Evolutionary conservation across 345 rosid species (phyloP).

Genomic region (Citrus hindsii): DNA sequence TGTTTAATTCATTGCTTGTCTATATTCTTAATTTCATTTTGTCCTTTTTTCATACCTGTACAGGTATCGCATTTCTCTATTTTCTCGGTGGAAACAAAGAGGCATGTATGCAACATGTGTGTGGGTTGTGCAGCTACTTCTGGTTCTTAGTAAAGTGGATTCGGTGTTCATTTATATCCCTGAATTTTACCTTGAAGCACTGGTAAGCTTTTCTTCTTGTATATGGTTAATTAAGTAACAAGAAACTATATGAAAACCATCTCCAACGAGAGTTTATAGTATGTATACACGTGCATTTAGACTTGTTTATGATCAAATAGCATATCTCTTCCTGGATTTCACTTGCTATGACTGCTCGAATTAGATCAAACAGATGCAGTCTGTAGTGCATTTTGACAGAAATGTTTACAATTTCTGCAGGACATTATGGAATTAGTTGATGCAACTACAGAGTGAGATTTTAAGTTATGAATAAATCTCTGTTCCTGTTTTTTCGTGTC

Average conservation of each 20-base stretch:
- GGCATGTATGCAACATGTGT: constrained; percentile 97
- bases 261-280: neutral
- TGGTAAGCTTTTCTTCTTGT: constrained; percentile 47
- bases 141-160: constrained; percentile 87
- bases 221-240: neutral
- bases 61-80: constrained; percentile 88
- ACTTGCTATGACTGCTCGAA: neutral
- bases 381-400: neutral
- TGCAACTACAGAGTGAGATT: neutral
- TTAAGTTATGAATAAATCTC: neutral
- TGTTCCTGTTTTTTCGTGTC: neutral
- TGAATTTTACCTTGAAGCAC: constrained; percentile 84
- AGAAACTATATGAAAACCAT: neutral
- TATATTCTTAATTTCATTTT: constrained; percentile 7
- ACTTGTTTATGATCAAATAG: neutral
- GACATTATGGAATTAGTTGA: neutral
- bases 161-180: constrained; percentile 74
- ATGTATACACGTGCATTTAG: neutral
- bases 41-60: constrained; percentile 9
- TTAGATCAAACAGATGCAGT: neutral
- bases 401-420: neutral
- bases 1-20: constrained; percentile 12
- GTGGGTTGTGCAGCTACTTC: constrained; percentile 91
- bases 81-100: constrained; percentile 95
- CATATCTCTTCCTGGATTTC: neutral